Percentiles rank a stretch among this genome's conserved stretches.
These are phyloP conservation scores for Cutaneotrichosporon sp. DNA, from an alignment of 1,284 basidiomycete species.

Conservation along the genomic window DNA sequence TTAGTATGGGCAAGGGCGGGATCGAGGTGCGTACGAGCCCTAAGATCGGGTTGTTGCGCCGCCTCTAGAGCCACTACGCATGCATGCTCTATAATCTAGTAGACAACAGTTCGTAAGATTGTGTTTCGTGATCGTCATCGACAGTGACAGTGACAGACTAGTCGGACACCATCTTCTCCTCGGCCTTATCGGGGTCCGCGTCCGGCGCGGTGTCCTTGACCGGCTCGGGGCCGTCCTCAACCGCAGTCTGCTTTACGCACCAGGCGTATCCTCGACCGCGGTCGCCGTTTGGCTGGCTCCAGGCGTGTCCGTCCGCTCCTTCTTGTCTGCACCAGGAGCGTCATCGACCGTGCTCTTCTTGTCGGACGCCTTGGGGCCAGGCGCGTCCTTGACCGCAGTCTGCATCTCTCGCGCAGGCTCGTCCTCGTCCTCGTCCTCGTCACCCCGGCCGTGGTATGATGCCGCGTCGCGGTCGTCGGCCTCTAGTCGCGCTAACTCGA, in stretches of 20 bases:
- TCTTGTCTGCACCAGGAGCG: too few relatives aligned
- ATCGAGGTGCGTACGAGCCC: slow-evolving; percentile 11
- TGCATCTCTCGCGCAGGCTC: not conserved
- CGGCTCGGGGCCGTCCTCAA: too few relatives aligned
- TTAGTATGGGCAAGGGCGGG: slow-evolving; percentile 17
- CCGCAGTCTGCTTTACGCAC: too few relatives aligned
- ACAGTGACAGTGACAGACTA: not conserved
- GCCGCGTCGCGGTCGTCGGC: slow-evolving; percentile 33
- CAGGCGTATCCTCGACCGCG: too few relatives aligned
- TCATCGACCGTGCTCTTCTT: too few relatives aligned
- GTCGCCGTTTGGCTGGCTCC: too few relatives aligned
- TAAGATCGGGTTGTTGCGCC: slow-evolving; percentile 19
- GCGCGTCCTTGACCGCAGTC: not conserved
- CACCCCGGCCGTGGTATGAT: slow-evolving; percentile 7
- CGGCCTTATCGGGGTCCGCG: not conserved
- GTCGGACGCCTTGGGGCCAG: not conserved
- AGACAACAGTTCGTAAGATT: not conserved
- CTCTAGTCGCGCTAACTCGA: slow-evolving; percentile 36
- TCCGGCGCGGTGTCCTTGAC: not conserved
- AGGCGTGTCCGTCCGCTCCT: too few relatives aligned
- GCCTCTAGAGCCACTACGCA: not conserved
- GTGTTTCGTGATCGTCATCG: not conserved
- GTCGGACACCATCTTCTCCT: not conserved
- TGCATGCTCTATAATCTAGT: slow-evolving; percentile 3
- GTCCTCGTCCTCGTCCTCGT: not conserved